phyloP scores from a whole-genome alignment of 805 yeast genomes.

The Metschnikowia similis region DNA sequence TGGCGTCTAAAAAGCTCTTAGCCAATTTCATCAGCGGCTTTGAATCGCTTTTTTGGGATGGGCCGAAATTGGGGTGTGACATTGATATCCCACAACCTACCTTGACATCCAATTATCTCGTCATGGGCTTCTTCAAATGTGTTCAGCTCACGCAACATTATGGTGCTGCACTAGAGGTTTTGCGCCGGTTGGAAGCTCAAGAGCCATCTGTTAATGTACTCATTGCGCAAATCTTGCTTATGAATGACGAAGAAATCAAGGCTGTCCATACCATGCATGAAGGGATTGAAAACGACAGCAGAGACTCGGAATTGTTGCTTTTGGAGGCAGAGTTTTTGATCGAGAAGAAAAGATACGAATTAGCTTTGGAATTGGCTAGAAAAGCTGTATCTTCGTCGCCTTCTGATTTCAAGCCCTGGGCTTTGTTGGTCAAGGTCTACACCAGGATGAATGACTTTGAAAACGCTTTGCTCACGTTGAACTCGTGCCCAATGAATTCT shows the following conservation, averaged over 20 bases:
- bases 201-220: constrained; percentile 59
- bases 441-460: constrained; percentile 63
- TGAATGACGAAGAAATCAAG: constrained; percentile 56
- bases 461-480: constrained; percentile 65
- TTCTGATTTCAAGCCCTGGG: constrained; percentile 74
- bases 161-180: constrained; percentile 55
- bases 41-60: constrained; percentile 61
- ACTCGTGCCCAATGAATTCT: constrained; percentile 79
- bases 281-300: constrained; percentile 45
- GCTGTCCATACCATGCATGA: constrained; percentile 51
- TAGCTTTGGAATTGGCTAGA: constrained; percentile 56
- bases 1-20: constrained; percentile 39
- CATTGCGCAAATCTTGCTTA: constrained; percentile 48
- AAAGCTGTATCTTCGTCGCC: constrained; percentile 70
- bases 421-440: constrained; percentile 58
- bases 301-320: constrained; percentile 52
- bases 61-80: constrained; percentile 60
- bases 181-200: constrained; percentile 45
- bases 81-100: constrained; percentile 70
- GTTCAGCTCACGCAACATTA: constrained; percentile 63
- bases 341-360: constrained; percentile 47
- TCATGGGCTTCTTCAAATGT: constrained; percentile 66
- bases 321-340: constrained; percentile 57
- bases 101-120: constrained; percentile 59
- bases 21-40: constrained; percentile 57